These are phyloP conservation scores for Phaeophleospora eucalypticola DNA, from an alignment of 2,329 filamentous ascomycete species.

Conservation along the genomic window DNA sequence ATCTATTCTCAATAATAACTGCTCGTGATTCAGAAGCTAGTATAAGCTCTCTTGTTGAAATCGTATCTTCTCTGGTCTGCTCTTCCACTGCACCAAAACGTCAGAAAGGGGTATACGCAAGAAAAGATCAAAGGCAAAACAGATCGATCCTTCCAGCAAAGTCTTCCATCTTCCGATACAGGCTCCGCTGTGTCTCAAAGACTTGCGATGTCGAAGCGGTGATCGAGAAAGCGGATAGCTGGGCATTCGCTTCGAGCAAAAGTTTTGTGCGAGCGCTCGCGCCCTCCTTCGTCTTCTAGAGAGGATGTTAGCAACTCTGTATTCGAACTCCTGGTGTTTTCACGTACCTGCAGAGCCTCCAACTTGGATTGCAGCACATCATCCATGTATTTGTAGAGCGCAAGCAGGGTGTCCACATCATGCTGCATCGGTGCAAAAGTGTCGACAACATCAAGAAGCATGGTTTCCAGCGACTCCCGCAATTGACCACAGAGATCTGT, in stretches of 20 bases:
- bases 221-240: neutral
- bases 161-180: neutral
- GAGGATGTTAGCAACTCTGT: too few species aligned
- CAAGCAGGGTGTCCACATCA: neutral
- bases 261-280: neutral
- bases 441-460: neutral
- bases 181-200: neutral
- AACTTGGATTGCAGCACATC: neutral
- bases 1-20: too few species aligned
- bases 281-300: neutral
- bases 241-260: neutral
- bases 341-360: neutral
- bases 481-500: neutral
- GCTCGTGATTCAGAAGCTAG: too few species aligned
- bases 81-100: too few species aligned
- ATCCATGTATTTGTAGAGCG: neutral
- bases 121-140: too few species aligned
- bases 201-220: neutral
- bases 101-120: too few species aligned
- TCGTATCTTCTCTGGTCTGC: too few species aligned
- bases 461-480: neutral
- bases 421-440: constrained; percentile 1
- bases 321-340: neutral
- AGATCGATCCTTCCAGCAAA: neutral
- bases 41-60: too few species aligned